Evolutionary conservation across 108 stramenopile species (phyloP).

Genomic region (Thalassiosira profunda): DNA sequence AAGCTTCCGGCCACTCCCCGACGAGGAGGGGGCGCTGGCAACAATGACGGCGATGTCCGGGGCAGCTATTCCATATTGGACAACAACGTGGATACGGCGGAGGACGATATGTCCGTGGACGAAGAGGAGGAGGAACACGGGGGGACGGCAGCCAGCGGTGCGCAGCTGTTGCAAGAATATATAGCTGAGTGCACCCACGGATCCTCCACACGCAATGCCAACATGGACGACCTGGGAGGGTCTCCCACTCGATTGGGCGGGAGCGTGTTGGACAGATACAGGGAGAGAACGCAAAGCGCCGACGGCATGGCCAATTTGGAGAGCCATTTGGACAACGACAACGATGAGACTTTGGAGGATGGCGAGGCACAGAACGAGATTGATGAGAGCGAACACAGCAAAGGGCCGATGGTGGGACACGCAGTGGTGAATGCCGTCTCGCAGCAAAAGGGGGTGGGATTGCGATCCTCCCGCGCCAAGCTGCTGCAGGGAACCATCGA

Average conservation of each 20-base stretch:
- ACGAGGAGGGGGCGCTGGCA: constrained; percentile 2
- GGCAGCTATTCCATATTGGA: constrained; percentile 12
- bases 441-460: constrained; percentile 18
- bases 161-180: constrained; percentile 16
- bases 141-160: neutral
- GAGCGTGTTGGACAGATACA: constrained; percentile 5
- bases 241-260: constrained; percentile 16
- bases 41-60: neutral
- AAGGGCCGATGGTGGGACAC: constrained; percentile 38
- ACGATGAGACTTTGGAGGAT: neutral
- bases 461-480: constrained; percentile 23
- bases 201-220: constrained; percentile 20
- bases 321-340: neutral
- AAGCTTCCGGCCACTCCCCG: neutral
- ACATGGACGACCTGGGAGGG: constrained; percentile 26
- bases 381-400: neutral
- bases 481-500: constrained; percentile 46
- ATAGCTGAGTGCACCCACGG: constrained; percentile 9
- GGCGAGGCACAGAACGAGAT: neutral
- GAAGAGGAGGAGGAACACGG: neutral
- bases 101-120: neutral
- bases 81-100: neutral
- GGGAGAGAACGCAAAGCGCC: neutral
- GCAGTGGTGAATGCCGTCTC: constrained; percentile 41
- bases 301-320: neutral